A percentile compares a stretch with the other conserved stretches of the same genome.
These are phyloP conservation scores for Tetradesmus lagerheimii DNA, from an alignment of 139 green algal genomes.

Conservation along the genomic window DNA sequence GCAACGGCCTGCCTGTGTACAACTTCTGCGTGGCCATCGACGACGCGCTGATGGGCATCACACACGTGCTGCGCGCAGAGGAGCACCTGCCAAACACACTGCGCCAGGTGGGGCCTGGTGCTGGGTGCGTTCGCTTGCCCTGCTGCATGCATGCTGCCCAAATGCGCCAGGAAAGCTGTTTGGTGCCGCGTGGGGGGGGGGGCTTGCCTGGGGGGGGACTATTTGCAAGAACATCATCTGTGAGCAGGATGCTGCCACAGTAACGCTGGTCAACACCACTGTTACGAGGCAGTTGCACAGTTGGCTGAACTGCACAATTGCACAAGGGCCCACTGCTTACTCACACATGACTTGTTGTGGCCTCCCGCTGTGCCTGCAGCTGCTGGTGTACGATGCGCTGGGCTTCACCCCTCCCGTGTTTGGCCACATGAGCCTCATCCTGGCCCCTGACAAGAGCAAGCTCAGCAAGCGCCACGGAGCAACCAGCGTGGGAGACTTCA, in stretches of 20 bases:
- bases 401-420: conserved; percentile 90
- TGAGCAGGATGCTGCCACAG: too few relatives aligned
- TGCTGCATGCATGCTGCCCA: conserved; percentile 60
- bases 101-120: conserved; percentile 83
- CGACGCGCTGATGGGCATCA: conserved; percentile 97
- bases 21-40: conserved; percentile 99
- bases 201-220: too few relatives aligned
- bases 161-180: too few relatives aligned
- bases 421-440: conserved; percentile 96
- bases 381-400: conserved; percentile 97
- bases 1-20: conserved; percentile 98
- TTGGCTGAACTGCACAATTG: too few relatives aligned
- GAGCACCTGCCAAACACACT: conserved; percentile 99
- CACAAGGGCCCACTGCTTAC: too few relatives aligned
- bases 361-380: conserved; percentile 48
- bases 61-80: conserved; percentile 96
- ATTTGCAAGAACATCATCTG: too few relatives aligned
- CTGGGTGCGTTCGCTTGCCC: background rate
- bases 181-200: too few relatives aligned
- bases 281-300: too few relatives aligned
- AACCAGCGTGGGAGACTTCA: conserved; percentile 98
- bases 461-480: conserved; percentile 98
- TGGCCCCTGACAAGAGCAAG: conserved; percentile 98
- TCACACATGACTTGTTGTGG: background rate
- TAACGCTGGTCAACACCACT: too few relatives aligned